Base-by-base conservation (phyloP, 352 stramenopile species). In the Pythium diclinum region DNA sequence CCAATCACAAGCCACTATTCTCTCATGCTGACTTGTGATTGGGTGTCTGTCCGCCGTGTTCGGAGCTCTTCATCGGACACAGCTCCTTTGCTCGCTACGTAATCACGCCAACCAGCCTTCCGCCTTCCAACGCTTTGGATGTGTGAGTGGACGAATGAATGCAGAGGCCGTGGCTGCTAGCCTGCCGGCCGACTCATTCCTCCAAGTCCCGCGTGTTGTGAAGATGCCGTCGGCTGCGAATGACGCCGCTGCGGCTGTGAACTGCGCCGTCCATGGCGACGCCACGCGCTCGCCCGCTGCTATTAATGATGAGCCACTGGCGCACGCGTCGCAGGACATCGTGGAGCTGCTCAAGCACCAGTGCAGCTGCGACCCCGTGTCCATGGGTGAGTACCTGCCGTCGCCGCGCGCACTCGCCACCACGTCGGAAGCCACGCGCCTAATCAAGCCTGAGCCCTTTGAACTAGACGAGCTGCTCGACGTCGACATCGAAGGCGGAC, bases 301-400 rank as follows among this genome's bases (percentile, higher is more conserved):
- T 6, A 13, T 58, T 9, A 46, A 54, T 21, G 25, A 49, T 8
- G 53, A 61, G 49, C 63, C 63, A 4, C 48, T 69, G 14, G 19
- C 33, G 13, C 56, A 67, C 48, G 73, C 71, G 51, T 82, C 77
- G 19, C 67, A 80, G 10, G 79, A 88, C 65, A 78, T 88, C 40
- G 17, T 86, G 16, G 75, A 83, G 34, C 77, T 74, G 17, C 67
- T 88, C 65, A 83, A 81, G 65, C 74, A 88, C 72, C 79, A 88
- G 71, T 85, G 76, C 72, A 76, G 80, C 65, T 86, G 75, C 56
- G 74, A 73, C 32, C 81, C 83, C 11, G 73, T 92, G 55, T 92
- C 83, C 54, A 92, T 92, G 83, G 83, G 83, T 53, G 83, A 92
- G 72, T 92, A 92, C 72, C 70, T 92, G n/a, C 70, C 65, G 36